A percentile compares a stretch with the other conserved stretches of the same genome.
Conservation (phyloP, 495 filamentous ascomycete species). For the Aspergillus baeticus region DNA sequence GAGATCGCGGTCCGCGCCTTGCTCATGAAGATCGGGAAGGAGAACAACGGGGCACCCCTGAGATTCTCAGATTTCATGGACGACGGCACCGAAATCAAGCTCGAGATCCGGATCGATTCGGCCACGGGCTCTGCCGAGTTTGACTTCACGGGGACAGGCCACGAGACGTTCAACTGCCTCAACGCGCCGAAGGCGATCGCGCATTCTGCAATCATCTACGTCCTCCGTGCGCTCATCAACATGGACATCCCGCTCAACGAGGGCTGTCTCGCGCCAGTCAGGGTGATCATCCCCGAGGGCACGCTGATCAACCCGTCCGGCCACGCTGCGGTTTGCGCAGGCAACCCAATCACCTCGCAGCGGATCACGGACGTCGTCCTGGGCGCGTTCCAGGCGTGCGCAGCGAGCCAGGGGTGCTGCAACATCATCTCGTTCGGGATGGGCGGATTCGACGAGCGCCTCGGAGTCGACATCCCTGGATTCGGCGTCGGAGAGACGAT, state of each 20-base stretch:
- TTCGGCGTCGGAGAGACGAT: conserved; percentile 97
- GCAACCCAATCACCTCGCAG: conserved; percentile 70
- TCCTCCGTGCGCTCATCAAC: conserved; percentile 78
- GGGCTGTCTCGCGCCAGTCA: conserved; percentile 82
- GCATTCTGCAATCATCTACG: conserved; percentile 72
- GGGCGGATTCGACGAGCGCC: conserved; percentile 27
- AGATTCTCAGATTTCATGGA: too few species aligned
- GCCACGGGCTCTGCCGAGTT: conserved; percentile 84
- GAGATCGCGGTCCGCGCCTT: too few species aligned
- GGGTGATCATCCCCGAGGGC: conserved; percentile 71
- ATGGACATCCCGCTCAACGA: conserved; percentile 94
- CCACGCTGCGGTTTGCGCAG: conserved; percentile 81
- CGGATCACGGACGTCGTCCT: conserved; percentile 88
- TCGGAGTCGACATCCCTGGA: conserved; percentile 40
- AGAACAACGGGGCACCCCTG: too few species aligned
- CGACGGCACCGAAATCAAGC: conserved; percentile 81
- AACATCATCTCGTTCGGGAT: conserved; percentile 64
- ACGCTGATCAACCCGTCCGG: conserved; percentile 78
- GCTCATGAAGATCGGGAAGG: too few species aligned
- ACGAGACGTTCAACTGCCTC: conserved; percentile 53
- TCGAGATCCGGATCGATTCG: conserved; percentile 77
- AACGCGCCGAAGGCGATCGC: conserved; percentile 89
- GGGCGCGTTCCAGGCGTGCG: conserved; percentile 78
- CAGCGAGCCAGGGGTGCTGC: conserved; percentile 82
- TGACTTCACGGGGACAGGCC: conserved; percentile 80